phyloP scores from a whole-genome alignment of 257 asterid species.

The Handroanthus guayacan region DNA sequence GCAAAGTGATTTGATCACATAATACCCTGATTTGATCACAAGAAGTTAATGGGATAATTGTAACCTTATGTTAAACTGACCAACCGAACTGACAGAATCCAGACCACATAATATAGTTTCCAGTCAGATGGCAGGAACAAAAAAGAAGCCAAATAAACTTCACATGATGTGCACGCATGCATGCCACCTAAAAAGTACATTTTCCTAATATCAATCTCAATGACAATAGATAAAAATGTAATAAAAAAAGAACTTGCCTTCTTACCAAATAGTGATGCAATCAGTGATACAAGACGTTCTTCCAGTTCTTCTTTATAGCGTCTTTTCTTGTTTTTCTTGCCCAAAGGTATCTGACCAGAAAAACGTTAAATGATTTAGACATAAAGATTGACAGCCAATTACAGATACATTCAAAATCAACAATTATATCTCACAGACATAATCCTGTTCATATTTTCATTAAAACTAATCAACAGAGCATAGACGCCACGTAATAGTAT shows the following conservation, averaged over 20 bases:
- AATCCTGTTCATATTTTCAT: background rate
- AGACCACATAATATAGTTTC: background rate
- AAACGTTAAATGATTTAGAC: conserved; percentile 25
- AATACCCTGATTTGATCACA: background rate
- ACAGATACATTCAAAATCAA: conserved; percentile 6
- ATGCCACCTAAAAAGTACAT: conserved; percentile 2
- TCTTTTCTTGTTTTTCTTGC: conserved; percentile 90
- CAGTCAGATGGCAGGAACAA: conserved; percentile 1
- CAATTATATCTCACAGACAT: conserved; percentile 7
- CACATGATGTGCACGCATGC: background rate
- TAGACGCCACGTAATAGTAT: conserved; percentile 11
- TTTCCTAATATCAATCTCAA: conserved; percentile 16
- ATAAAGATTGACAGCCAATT: background rate
- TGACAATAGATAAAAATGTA: conserved; percentile 3
- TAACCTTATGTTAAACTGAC: conserved; percentile 13
- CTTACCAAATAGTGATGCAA: conserved; percentile 97
- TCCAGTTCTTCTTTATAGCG: conserved; percentile 82
- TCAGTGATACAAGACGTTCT: conserved; percentile 89
- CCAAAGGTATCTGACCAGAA: conserved; percentile 75
- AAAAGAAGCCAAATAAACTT: conserved; percentile 13
- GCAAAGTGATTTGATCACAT: background rate
- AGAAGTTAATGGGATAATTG: conserved; percentile 3
- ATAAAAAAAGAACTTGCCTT: conserved; percentile 41
- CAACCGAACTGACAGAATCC: conserved; percentile 10
- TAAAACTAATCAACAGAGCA: conserved; percentile 22